These are phyloP conservation scores for Nepenthes gracilis DNA, from an alignment of 148 eudicot genomes.

Conservation along the genomic window DNA sequence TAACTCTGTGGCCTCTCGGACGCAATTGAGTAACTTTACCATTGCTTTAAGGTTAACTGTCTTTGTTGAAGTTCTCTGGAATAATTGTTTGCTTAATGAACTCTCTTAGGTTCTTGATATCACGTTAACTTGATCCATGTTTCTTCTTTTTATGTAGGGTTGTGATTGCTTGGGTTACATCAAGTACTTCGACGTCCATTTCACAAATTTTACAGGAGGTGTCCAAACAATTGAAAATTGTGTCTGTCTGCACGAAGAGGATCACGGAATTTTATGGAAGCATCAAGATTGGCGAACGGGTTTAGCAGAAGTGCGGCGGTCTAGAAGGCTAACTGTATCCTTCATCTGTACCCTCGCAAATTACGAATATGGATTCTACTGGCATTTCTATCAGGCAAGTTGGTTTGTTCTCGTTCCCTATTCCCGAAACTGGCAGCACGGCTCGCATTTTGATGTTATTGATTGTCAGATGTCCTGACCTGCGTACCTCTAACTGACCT, in stretches of 20 bases:
- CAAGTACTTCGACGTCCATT: constrained; percentile 93
- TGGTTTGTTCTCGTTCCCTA: constrained; percentile 1
- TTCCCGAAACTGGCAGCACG: not conserved
- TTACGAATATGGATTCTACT: constrained; percentile 94
- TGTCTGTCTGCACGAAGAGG: constrained; percentile 96
- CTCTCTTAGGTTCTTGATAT: not conserved
- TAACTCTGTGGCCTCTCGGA: too few species aligned
- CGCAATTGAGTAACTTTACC: too few species aligned
- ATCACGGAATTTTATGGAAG: constrained; percentile 97
- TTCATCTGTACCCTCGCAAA: constrained; percentile 97
- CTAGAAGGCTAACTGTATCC: constrained; percentile 82
- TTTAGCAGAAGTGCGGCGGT: constrained; percentile 89
- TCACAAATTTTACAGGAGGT: constrained; percentile 90
- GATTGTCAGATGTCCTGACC: not conserved
- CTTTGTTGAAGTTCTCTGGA: too few species aligned
- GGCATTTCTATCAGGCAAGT: constrained; percentile 99
- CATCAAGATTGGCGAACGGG: constrained; percentile 99
- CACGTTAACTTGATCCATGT: not conserved
- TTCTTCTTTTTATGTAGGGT: constrained; percentile 40
- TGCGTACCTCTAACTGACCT: not conserved
- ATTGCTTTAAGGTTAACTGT: too few species aligned
- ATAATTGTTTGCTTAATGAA: not conserved
- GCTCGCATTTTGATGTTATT: not conserved
- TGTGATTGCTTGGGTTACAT: constrained; percentile 92
- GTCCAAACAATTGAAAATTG: constrained; percentile 94